Evolutionary conservation across 1,284 basidiomycete species (phyloP), one percentile per base, ranked within the genome.

Genomic region (Malassezia equina): DNA sequence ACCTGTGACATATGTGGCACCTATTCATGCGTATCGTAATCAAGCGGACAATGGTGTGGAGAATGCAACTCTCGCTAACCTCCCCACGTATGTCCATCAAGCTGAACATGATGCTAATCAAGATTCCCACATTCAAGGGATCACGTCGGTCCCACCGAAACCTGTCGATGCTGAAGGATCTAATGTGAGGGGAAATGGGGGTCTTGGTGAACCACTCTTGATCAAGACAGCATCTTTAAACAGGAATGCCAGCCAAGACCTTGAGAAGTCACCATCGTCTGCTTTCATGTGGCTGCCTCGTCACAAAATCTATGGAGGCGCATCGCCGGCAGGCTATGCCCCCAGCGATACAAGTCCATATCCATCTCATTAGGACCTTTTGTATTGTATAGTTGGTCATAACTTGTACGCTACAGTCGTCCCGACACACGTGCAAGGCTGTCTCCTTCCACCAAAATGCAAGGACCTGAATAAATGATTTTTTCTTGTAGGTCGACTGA

Each of bases 371-470:
- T 39, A 11, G 21, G 19, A 19, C 36, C 8, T 39, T 4, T 39
- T 5, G 41, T 27, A 29, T n/a, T 43, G 41, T 43, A 43, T 43
- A 25, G 24, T n/a, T 6, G 25, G 34, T 34, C 12, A 32, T 39
- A 19, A 39, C 7, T 41, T 29, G 25, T 28, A 12, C 19, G 12
- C 23, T 45, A 72, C 6, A 72, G 55, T 40, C 63, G 68, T 7
- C 69, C 69, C 51, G 61, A 58, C 33, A 52, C 64, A n/a, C 66
- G 59, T 27, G 66, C 69, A 15, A 68, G 57, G 42, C 60, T 56
- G 7, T 60, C 63, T 42, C 71, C 71, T 25, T 64, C 58, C 15
- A 71, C 65, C 24, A 73, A 59, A 36, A 73, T 71, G 50, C 71
- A 73, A 0, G 68, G 63, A 1, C 71, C 71, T 8, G 69, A 67